Conservation (phyloP, 2,329 filamentous ascomycete genomes). For the Albophoma yamanashiensis region DNA sequence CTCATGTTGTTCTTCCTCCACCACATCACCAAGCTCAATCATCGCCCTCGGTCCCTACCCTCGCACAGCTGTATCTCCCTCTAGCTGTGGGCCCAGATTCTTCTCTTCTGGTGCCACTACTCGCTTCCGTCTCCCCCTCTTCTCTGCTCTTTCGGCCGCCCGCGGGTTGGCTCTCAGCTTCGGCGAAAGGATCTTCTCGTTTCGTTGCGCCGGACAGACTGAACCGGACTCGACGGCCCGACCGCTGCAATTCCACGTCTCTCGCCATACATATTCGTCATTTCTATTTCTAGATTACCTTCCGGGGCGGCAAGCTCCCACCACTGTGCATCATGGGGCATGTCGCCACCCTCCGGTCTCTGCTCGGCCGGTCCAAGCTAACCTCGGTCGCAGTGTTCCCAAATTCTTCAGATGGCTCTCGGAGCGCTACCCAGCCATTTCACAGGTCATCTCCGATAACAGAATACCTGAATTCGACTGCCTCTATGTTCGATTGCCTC, state of each 20-base stretch:
- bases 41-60: background rate
- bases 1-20: background rate
- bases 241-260: background rate
- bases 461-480: slow-evolving; percentile 98
- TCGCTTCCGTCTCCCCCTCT: background rate
- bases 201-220: background rate
- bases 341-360: background rate
- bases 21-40: background rate
- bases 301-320: background rate
- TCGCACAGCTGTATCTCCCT: background rate
- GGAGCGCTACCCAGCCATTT: slow-evolving; percentile 96
- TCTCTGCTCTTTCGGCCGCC: background rate
- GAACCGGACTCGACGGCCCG: background rate
- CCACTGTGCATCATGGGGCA: slow-evolving; percentile 18
- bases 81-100: background rate
- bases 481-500: slow-evolving; percentile 56
- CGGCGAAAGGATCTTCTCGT: background rate
- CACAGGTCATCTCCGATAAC: slow-evolving; percentile 96
- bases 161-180: background rate
- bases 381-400: slow-evolving; percentile 41
- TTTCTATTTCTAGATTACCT: background rate
- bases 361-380: background rate
- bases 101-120: background rate
- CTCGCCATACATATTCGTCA: background rate
- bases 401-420: slow-evolving; percentile 99